A percentile compares a stretch with the other conserved stretches of the same genome.
phyloP scores from a whole-genome alignment of 495 filamentous ascomycete genomes.

The Penicillium fimorum region DNA sequence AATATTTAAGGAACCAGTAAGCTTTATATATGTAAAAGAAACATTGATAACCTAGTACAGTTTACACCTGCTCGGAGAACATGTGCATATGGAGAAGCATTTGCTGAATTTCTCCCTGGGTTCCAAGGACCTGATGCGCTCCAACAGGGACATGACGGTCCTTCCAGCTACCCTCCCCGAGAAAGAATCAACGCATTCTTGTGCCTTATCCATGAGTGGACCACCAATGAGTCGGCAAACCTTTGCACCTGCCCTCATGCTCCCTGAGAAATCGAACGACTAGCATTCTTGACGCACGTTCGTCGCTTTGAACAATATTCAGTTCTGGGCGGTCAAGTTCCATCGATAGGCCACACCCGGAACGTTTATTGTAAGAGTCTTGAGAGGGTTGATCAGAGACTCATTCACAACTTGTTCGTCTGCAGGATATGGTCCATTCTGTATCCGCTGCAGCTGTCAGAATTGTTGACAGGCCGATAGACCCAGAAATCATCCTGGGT shows the following conservation, averaged over 20 bases:
- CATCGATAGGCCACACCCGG: background rate
- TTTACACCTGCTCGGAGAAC: no score
- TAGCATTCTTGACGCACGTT: background rate
- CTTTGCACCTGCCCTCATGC: background rate
- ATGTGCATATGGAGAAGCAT: no score
- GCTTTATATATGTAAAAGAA: no score
- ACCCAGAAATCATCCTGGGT: no score
- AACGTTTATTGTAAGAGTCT: background rate
- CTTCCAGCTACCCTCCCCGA: background rate
- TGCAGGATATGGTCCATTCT: background rate
- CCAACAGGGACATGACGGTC: background rate
- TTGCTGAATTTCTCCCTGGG: background rate
- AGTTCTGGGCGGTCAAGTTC: background rate
- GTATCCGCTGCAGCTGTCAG: no score
- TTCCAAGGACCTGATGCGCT: background rate
- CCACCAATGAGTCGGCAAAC: background rate
- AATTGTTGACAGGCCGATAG: no score
- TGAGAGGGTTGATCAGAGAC: background rate
- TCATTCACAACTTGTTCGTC: background rate
- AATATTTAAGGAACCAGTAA: no score
- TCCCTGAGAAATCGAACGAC: background rate
- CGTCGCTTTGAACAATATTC: no score
- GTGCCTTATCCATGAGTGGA: background rate
- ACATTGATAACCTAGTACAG: no score
- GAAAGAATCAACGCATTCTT: background rate